Evolutionary conservation across 306 rosid species (phyloP).

Genomic region (Prunus kanzakura): DNA sequence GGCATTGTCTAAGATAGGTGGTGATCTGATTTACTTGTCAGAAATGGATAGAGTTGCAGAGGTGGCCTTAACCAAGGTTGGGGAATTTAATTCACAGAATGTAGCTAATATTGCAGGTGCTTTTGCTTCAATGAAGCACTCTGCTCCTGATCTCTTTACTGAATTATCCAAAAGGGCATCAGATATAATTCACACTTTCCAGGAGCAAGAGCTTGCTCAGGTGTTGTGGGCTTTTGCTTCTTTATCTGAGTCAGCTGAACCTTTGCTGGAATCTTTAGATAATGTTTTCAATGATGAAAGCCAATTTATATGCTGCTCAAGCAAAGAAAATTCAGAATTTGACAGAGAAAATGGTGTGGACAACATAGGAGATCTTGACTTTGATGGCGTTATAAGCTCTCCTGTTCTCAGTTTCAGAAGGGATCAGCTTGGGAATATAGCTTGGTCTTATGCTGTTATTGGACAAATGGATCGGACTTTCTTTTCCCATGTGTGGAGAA

Average conservation of each 20-base stretch:
- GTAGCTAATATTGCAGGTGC: constrained; percentile 87
- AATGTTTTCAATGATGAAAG: constrained; percentile 32
- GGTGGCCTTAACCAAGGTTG: constrained; percentile 71
- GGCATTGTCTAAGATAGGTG: constrained; percentile 94
- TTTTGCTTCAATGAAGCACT: constrained; percentile 92
- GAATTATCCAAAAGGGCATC: constrained; percentile 67
- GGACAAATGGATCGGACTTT: constrained; percentile 67
- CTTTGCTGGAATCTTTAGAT: constrained; percentile 68
- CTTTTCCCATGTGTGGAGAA: constrained; percentile 63
- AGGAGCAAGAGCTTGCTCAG: constrained; percentile 91
- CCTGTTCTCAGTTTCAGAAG: constrained; percentile 59
- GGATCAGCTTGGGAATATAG: constrained; percentile 76
- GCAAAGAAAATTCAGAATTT: constrained; percentile 22
- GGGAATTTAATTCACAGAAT: constrained; percentile 83
- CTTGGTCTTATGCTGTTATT: constrained; percentile 90
- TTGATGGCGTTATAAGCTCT: constrained; percentile 27
- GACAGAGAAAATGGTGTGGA: constrained; percentile 28
- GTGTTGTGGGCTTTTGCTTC: constrained; percentile 93
- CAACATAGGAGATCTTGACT: constrained; percentile 24
- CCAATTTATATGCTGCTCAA: constrained; percentile 42
- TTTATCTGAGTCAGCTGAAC: constrained; percentile 62
- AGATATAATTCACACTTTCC: constrained; percentile 63
- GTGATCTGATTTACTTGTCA: constrained; percentile 77
- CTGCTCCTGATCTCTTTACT: constrained; percentile 72
- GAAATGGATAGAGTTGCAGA: constrained; percentile 96